phyloP scores from a whole-genome alignment of 768 basidiomycete species.

The Termitomyces sp. region DNA sequence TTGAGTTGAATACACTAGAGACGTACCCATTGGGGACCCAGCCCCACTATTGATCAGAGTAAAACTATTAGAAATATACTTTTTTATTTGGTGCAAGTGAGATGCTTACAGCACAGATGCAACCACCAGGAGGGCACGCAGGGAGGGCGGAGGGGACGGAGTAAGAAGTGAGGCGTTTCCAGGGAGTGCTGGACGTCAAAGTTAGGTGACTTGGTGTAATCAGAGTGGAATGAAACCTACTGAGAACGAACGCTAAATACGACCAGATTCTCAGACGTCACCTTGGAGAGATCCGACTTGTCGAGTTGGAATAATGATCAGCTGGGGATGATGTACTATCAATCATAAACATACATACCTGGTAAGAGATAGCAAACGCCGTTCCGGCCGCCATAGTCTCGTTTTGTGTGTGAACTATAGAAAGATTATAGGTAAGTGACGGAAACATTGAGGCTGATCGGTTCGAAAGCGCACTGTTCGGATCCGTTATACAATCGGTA shows the following conservation, averaged over 20 bases:
- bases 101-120: constrained; percentile 44
- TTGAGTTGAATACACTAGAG: neutral
- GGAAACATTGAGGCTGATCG: neutral
- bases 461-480: constrained; percentile 35
- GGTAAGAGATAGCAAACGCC: constrained; percentile 51
- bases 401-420: constrained; percentile 48
- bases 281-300: constrained; percentile 42
- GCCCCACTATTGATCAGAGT: constrained; percentile 35
- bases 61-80: neutral
- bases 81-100: neutral
- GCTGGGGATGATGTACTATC: neutral
- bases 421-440: neutral
- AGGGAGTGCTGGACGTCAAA: constrained; percentile 37
- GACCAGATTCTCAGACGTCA: constrained; percentile 42
- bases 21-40: constrained; percentile 45
- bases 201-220: neutral
- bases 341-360: constrained; percentile 21
- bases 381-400: constrained; percentile 47
- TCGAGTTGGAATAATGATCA: neutral
- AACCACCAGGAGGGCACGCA: constrained; percentile 44
- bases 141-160: constrained; percentile 45
- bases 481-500: constrained; percentile 41
- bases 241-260: constrained; percentile 48
- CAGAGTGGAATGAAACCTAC: constrained; percentile 22
- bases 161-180: constrained; percentile 43